Evolutionary conservation across 2,329 filamentous ascomycete genomes (phyloP).

Genomic region (Akanthomyces muscarius): DNA sequence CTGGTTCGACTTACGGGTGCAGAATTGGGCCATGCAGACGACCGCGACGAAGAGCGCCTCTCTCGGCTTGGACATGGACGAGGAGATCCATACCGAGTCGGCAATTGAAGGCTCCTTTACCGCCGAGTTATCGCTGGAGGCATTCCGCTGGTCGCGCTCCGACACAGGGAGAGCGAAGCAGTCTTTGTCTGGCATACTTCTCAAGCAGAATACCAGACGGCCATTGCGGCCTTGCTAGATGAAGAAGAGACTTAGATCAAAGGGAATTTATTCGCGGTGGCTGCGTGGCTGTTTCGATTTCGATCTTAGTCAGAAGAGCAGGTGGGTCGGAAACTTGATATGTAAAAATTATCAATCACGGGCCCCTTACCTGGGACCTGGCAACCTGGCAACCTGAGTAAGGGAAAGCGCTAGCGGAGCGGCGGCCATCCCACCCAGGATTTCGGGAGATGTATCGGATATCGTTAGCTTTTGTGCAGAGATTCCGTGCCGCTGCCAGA

Average conservation of each 20-base stretch:
- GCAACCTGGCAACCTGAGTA: too few species aligned
- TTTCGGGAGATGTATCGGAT: not conserved
- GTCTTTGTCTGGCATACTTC: slow-evolving; percentile 1
- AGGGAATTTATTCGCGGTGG: not conserved
- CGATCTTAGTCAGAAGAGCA: not conserved
- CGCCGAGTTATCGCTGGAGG: not conserved
- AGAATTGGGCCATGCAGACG: slow-evolving; percentile 44
- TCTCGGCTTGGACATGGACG: slow-evolving; percentile 24
- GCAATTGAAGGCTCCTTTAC: not conserved
- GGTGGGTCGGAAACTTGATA: slow-evolving; percentile 1
- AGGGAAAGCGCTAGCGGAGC: not conserved
- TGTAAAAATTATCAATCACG: slow-evolving; percentile 12
- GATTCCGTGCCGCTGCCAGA: not conserved
- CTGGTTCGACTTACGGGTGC: slow-evolving; percentile 27
- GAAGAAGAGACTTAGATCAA: not conserved
- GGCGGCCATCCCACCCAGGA: slow-evolving; percentile 1
- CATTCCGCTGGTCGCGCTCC: not conserved
- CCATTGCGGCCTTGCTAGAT: not conserved
- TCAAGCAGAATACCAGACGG: not conserved
- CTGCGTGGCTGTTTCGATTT: not conserved
- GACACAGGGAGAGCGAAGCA: not conserved
- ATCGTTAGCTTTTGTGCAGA: not conserved
- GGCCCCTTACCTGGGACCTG: too few species aligned
- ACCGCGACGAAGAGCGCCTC: slow-evolving; percentile 38
- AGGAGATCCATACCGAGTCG: slow-evolving; percentile 22